Percentiles rank a stretch among this genome's conserved stretches.
phyloP scores from a whole-genome alignment of 2,329 filamentous ascomycete genomes.

The Chrysoporthe puriensis region DNA sequence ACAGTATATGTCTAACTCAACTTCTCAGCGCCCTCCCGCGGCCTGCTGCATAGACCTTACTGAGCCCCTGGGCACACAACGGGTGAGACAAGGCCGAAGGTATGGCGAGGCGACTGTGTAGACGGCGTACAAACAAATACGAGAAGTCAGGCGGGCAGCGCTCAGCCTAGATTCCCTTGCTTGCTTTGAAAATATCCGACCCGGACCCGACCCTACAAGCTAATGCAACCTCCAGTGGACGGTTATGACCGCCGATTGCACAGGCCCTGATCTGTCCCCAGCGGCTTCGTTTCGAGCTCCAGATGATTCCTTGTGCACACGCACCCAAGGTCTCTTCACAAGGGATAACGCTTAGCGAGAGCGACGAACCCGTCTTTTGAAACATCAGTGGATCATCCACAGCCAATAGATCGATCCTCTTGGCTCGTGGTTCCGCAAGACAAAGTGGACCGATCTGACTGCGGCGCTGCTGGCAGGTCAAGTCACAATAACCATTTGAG shows the following conservation, averaged over 20 bases:
- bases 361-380: conserved; percentile 1
- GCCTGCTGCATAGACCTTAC: neutral
- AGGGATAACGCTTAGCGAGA: neutral
- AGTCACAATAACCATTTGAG: neutral
- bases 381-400: conserved; percentile 7
- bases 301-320: neutral
- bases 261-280: neutral
- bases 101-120: neutral
- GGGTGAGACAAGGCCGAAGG: neutral
- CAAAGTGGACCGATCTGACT: neutral
- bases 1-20: neutral
- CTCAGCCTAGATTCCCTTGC: neutral
- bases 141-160: neutral
- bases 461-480: neutral
- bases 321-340: neutral
- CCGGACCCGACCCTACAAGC: neutral
- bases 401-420: conserved; percentile 2
- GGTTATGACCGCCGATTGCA: neutral
- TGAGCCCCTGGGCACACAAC: neutral
- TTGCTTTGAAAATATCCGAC: neutral
- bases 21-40: neutral
- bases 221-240: neutral
- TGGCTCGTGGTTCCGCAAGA: neutral
- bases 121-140: neutral
- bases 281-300: neutral